A percentile compares a stretch with the other conserved stretches of the same genome.
phyloP scores from a whole-genome alignment of 2,329 filamentous ascomycete species.

The Hypocreales sp. region DNA sequence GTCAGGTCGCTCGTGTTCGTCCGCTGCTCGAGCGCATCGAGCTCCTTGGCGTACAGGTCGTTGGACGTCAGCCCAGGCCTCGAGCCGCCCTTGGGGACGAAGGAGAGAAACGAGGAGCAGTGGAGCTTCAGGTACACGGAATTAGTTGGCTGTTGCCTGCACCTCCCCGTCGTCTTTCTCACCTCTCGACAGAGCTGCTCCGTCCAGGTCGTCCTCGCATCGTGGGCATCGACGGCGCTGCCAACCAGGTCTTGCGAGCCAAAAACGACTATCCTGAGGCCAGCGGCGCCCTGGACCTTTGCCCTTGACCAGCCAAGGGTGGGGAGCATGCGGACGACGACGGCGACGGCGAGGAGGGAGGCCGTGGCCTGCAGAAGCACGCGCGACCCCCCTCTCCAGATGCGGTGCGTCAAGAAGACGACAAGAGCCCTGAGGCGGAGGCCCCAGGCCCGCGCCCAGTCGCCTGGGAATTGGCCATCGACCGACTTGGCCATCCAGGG shows the following conservation, averaged over 20 bases:
- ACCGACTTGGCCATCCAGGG: not conserved
- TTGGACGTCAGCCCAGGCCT: conserved; percentile 38
- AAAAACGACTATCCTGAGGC: conserved; percentile 35
- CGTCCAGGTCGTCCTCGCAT: conserved; percentile 24
- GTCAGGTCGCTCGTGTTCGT: conserved; percentile 14
- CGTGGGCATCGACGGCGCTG: conserved; percentile 15
- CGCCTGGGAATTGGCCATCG: conserved; percentile 8
- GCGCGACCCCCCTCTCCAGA: conserved; percentile 20
- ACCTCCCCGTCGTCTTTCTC: conserved; percentile 5
- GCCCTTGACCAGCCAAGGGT: conserved; percentile 7
- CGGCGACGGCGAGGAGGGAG: conserved; percentile 11
- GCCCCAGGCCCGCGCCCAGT: conserved; percentile 8
- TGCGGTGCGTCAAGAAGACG: conserved; percentile 24
- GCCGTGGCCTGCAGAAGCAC: conserved; percentile 12
- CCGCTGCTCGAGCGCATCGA: conserved; percentile 20
- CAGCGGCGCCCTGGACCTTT: conserved; percentile 10
- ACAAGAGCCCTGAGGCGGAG: conserved; percentile 14
- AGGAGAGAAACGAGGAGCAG: conserved; percentile 29
- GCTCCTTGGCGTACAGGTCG: conserved; percentile 28
- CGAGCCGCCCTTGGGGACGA: conserved; percentile 24
- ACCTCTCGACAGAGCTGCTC: conserved; percentile 32
- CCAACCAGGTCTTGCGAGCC: conserved; percentile 31
- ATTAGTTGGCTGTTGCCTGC: not conserved
- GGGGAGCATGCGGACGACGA: conserved; percentile 12
- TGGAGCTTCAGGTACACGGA: too few species aligned